phyloP scores from a whole-genome alignment of 495 filamentous ascomycete genomes.

The Pyrenopolyporus hunteri region DNA sequence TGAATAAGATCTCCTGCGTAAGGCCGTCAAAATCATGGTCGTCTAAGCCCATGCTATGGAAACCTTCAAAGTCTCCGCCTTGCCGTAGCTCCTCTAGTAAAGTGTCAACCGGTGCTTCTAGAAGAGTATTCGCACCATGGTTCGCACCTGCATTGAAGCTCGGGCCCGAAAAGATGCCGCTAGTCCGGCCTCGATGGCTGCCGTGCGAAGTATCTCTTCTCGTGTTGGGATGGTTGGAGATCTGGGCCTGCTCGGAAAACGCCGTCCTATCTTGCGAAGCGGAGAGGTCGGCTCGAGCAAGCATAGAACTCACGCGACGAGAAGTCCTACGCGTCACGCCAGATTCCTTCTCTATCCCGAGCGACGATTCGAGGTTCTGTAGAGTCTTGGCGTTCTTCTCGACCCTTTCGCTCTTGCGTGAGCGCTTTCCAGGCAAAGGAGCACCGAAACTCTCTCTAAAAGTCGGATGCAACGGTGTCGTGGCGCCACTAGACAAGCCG shows the following conservation, averaged over 20 bases:
- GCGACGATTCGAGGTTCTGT: slow-evolving; percentile 60
- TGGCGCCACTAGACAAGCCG: slow-evolving; percentile 76
- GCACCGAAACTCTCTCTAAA: slow-evolving; percentile 58
- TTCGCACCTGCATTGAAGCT: slow-evolving; percentile 48
- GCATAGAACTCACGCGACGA: slow-evolving; percentile 86
- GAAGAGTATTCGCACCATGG: slow-evolving; percentile 57
- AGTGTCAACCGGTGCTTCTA: slow-evolving; percentile 72
- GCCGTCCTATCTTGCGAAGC: slow-evolving; percentile 73
- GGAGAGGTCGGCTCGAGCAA: slow-evolving; percentile 89
- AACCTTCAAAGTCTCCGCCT: slow-evolving; percentile 67
- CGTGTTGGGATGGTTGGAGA: slow-evolving; percentile 53
- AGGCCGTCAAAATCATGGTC: slow-evolving; percentile 72
- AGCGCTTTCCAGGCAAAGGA: slow-evolving; percentile 51
- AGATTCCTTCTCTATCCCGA: slow-evolving; percentile 70
- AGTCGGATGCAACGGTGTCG: slow-evolving; percentile 70
- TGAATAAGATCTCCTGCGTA: slow-evolving; percentile 73
- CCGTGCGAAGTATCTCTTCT: slow-evolving; percentile 75
- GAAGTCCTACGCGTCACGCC: slow-evolving; percentile 74
- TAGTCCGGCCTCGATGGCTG: slow-evolving; percentile 65
- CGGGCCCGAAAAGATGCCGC: slow-evolving; percentile 55
- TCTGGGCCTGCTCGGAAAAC: slow-evolving; percentile 71
- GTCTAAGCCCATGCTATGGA: slow-evolving; percentile 72
- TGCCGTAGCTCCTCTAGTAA: slow-evolving; percentile 71
- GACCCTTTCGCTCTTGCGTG: slow-evolving; percentile 50
- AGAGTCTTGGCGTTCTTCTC: slow-evolving; percentile 64